Evolutionary conservation across 352 stramenopile species (phyloP).

Genomic region (Globisporangium cylindrosporum): DNA sequence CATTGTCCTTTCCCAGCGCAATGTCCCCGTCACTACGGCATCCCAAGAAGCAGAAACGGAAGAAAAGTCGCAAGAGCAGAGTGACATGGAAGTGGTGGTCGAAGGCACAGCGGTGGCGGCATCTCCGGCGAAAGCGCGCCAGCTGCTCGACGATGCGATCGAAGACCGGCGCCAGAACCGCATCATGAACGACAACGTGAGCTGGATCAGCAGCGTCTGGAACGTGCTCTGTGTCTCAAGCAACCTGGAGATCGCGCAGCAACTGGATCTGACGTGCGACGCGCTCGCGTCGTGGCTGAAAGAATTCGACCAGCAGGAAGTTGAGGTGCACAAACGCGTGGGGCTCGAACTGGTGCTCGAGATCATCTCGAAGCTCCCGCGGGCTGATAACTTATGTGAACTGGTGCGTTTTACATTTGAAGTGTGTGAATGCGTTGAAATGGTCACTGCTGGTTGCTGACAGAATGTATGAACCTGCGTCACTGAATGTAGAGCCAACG

Average conservation of each 20-base stretch:
- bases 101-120: background rate
- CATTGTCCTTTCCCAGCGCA: conserved; percentile 12
- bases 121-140: background rate
- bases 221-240: conserved; percentile 26
- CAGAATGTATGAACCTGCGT: background rate
- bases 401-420: conserved; percentile 9
- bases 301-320: conserved; percentile 4
- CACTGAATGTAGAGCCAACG: background rate
- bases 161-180: conserved; percentile 21
- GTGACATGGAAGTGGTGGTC: background rate
- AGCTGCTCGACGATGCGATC: conserved; percentile 24
- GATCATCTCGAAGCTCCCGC: conserved; percentile 17
- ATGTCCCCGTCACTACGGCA: background rate
- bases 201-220: conserved; percentile 33
- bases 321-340: conserved; percentile 12
- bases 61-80: background rate
- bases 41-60: background rate
- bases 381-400: conserved; percentile 1
- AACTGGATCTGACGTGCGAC: conserved; percentile 36
- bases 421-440: background rate
- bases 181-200: conserved; percentile 16
- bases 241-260: conserved; percentile 31
- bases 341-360: conserved; percentile 22
- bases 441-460: background rate
- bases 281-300: conserved; percentile 37